phyloP scores from a whole-genome alignment of 306 rosid species.

The Cicer cuneatum region DNA sequence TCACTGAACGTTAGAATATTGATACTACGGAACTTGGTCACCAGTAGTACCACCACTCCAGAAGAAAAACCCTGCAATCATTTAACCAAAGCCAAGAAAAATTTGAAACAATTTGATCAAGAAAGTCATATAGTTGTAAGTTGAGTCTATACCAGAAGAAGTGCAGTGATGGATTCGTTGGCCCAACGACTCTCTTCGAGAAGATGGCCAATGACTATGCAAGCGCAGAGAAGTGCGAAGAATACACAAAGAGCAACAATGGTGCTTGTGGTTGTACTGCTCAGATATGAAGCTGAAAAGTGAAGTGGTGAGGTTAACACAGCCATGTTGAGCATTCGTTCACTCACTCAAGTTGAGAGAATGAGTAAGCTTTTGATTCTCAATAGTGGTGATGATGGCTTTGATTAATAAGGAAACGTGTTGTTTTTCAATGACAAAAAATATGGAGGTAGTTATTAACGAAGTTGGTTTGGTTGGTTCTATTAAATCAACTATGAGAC shows the following conservation, averaged over 20 bases:
- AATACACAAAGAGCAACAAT: conserved; percentile 60
- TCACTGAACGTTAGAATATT: conserved; percentile 56
- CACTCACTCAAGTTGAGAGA: conserved; percentile 26
- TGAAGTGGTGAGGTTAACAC: conserved; percentile 36
- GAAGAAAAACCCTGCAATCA: conserved; percentile 62
- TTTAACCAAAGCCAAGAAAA: conserved; percentile 32
- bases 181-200: conserved; percentile 74
- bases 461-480: background rate
- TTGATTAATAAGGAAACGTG: background rate
- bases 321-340: conserved; percentile 50
- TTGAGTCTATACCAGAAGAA: conserved; percentile 57
- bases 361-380: conserved; percentile 7
- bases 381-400: background rate
- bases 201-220: conserved; percentile 74
- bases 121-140: background rate
- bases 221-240: conserved; percentile 73
- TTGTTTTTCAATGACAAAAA: background rate
- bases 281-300: conserved; percentile 45
- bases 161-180: conserved; percentile 75
- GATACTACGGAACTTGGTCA: conserved; percentile 53
- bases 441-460: background rate
- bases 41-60: conserved; percentile 65
- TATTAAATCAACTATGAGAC: background rate
- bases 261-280: conserved; percentile 45
- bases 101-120: no score